phyloP scores from a whole-genome alignment of 2,329 filamentous ascomycete genomes.

The Fusarium sp. region DNA sequence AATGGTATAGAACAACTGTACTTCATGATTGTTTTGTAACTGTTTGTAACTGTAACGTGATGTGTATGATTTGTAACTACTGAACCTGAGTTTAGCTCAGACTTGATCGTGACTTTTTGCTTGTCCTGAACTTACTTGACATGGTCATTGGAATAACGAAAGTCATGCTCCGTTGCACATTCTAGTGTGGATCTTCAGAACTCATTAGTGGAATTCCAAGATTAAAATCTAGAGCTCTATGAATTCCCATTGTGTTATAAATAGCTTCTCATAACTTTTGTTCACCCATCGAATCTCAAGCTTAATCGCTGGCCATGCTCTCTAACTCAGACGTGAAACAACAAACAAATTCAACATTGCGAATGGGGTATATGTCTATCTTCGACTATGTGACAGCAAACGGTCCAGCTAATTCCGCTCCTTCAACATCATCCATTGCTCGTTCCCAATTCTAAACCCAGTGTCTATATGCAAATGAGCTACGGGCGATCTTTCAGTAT shows the following conservation, averaged over 20 bases:
- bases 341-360: constrained; percentile 16
- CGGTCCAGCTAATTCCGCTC: background rate
- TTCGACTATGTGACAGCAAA: constrained; percentile 4
- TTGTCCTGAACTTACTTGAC: too few relatives aligned
- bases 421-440: background rate
- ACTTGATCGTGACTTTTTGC: too few relatives aligned
- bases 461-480: background rate
- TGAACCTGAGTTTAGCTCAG: too few relatives aligned
- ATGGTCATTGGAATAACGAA: too few relatives aligned
- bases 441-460: constrained; percentile 6
- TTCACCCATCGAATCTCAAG: background rate
- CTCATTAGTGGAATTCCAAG: too few relatives aligned
- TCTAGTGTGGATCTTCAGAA: too few relatives aligned
- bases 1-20: constrained; percentile 49
- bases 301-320: too few relatives aligned
- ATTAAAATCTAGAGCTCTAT: too few relatives aligned
- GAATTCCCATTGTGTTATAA: too few relatives aligned
- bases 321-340: background rate
- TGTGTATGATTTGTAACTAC: background rate
- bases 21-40: background rate
- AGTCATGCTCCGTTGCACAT: too few relatives aligned
- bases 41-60: background rate
- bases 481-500: constrained; percentile 2
- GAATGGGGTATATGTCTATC: constrained; percentile 40
- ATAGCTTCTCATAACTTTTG: too few relatives aligned